phyloP scores from a whole-genome alignment of 2,329 filamentous ascomycete species.

The Fusarium drepaniforme region DNA sequence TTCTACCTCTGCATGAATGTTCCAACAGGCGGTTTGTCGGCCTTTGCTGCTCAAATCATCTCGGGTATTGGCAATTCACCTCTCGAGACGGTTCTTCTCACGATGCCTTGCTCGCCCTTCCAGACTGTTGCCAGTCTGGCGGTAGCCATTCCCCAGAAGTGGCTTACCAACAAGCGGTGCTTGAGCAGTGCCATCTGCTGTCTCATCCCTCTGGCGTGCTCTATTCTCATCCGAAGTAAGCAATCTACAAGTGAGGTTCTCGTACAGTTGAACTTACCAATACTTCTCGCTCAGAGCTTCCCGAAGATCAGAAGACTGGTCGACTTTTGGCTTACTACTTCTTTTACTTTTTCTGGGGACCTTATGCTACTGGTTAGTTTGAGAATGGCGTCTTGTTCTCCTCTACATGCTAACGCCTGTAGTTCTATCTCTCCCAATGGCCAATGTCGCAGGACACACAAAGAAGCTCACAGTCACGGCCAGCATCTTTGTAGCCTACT shows the following conservation, averaged over 20 bases:
- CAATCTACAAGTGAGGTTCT: not conserved
- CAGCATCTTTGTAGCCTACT: not conserved
- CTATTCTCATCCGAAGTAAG: not conserved
- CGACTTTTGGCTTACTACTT: not conserved
- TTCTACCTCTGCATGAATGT: not conserved
- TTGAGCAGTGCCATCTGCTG: not conserved
- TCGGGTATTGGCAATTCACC: not conserved
- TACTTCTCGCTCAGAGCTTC: not conserved
- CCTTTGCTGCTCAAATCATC: not conserved
- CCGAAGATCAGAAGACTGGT: not conserved
- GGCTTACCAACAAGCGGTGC: not conserved
- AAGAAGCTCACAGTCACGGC: not conserved
- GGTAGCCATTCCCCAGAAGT: not conserved
- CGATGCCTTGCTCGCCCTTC: not conserved
- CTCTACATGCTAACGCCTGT: not conserved
- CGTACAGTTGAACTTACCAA: no score
- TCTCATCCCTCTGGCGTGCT: not conserved
- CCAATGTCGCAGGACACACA: not conserved
- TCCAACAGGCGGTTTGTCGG: not conserved
- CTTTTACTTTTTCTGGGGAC: not conserved
- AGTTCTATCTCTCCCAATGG: not conserved
- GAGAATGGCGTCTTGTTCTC: not conserved
- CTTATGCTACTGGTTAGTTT: not conserved
- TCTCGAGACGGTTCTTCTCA: not conserved
- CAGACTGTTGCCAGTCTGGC: not conserved